Percentiles rank a stretch among this genome's conserved stretches.
These are phyloP conservation scores for Kluyveromyces starmeri DNA, from an alignment of 805 yeast species.

Conservation along the genomic window DNA sequence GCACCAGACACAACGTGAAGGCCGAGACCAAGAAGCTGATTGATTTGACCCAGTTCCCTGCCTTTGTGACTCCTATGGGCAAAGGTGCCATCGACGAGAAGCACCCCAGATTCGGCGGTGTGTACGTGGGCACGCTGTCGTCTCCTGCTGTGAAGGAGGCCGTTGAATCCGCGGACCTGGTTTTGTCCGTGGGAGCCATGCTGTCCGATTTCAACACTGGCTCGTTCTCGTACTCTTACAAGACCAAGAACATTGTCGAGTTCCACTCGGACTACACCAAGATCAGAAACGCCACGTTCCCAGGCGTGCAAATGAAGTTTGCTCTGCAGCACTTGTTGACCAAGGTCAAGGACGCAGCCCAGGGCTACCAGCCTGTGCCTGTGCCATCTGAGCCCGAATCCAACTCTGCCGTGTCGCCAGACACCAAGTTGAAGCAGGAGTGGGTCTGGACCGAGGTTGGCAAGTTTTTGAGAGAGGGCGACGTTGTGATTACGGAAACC, in stretches of 20 bases:
- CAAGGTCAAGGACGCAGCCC: conserved; percentile 31
- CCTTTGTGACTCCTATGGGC: conserved; percentile 86
- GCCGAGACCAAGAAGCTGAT: conserved; percentile 56
- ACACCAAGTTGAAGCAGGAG: conserved; percentile 48
- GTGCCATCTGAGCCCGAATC: conserved; percentile 45
- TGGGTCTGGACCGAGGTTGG: conserved; percentile 62
- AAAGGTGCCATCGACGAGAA: conserved; percentile 70
- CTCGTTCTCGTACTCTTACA: conserved; percentile 68
- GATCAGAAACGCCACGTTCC: conserved; percentile 60
- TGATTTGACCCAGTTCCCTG: conserved; percentile 65
- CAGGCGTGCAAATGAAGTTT: conserved; percentile 62
- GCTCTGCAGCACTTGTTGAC: conserved; percentile 38
- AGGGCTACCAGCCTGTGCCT: conserved; percentile 41
- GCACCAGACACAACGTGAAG: conserved; percentile 63
- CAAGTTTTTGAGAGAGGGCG: conserved; percentile 56
- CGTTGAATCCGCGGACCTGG: conserved; percentile 67
- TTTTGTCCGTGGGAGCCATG: conserved; percentile 73
- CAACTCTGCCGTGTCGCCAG: conserved; percentile 36
- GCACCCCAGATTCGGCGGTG: conserved; percentile 71
- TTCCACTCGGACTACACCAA: conserved; percentile 72
- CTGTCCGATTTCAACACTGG: conserved; percentile 88
- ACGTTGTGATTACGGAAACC: conserved; percentile 60
- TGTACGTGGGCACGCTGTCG: conserved; percentile 76
- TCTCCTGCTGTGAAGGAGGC: conserved; percentile 61
- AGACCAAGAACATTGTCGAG: conserved; percentile 67